Evolutionary conservation across 2,329 filamentous ascomycete species (phyloP), one percentile per base, ranked within the genome.

Genomic region (Alternaria consortialis): DNA sequence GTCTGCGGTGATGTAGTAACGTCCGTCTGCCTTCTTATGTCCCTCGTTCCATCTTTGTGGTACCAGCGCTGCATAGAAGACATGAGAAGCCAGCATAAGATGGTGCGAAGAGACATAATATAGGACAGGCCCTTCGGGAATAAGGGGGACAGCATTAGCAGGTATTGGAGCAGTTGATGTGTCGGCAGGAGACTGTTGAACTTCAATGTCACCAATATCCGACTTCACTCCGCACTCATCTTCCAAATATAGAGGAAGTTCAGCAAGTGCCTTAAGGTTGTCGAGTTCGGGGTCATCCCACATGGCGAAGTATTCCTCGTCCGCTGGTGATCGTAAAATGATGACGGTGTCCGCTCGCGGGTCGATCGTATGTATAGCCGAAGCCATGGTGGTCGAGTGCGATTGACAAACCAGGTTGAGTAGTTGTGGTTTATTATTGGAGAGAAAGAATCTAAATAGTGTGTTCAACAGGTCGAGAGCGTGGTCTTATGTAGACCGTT

Each of bases 261-360:
- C 17, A 23, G 8, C 17, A 13, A 48, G 17, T 15, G 23, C 20
- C 20, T 48, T 29, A 3, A 48, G 44, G 17, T 48, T 34, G 6
- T 48, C 44, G 12, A 34, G 34, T 31, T 29, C 11, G 12, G 29
- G 34, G 12, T 48, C 31, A n/a, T 34, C 31, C 46, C 46, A 48
- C 12, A 20, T 23, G 29, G 31, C 46, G 31, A 36, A 48, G 5
- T 48, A 34, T n/a, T 36, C 46, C 1, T 9, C n/a, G 23, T 48
- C 17, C 13, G 7, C 46, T 6, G 46, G 46, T 48, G 17, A 36
- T 48, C 12, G 31, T 8, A 64, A 34, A 15, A 54, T 37, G 27
- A 64, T 61, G 15, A 64, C 32, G 5, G 61, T 55, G 46, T 64
- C 61, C 23, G 27, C 43, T 20, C 54, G 37, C 13, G 48, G 44